Evolutionary conservation across 108 stramenopile species (phyloP), one percentile per base, ranked within the genome.

Genomic region (Cyclotella cryptica): DNA sequence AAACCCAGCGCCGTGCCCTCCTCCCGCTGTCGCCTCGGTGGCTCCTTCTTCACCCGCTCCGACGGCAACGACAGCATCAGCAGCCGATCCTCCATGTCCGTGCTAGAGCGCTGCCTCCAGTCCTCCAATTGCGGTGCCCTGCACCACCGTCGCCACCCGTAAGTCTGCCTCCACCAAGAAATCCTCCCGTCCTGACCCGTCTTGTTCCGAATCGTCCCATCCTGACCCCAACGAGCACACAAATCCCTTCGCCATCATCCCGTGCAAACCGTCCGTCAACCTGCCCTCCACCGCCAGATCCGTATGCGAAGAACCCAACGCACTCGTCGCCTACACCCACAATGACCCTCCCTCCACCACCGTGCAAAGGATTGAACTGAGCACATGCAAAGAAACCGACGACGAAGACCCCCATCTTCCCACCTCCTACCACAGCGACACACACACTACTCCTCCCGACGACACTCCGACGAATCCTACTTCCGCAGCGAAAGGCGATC

Each of bases 61-160:
- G 14, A 28, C 66, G 66, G 24, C 66, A 67, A 47, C 66, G 43
- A 24, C 66, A 44, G 66, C 66, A 67, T 67, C n/a, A n/a, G n/a
- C n/a, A n/a, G n/a, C n/a, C n/a, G n/a, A n/a, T n/a, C n/a, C n/a
- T n/a, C n/a, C n/a, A n/a, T n/a, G n/a, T n/a, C n/a, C n/a, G n/a
- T n/a, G n/a, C n/a, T n/a, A n/a, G n/a, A n/a, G n/a, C n/a, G 21
- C 27, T 24, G 26, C 28, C 28, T 8, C 58, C 28, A 59, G 9
- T 60, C 59, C 17, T 6, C 8, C 11, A 60, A 55, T 8, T 55
- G 14, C 54, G 8, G 8, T 9, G 11, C 54, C 54, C 8, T 22
- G 14, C 54, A 10, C 21, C n/a, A 12, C 42, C 41, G 63, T n/a
- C n/a, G n/a, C n/a, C n/a, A n/a, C n/a, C n/a, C n/a, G n/a, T n/a